Percentiles rank a stretch among this genome's conserved stretches.
Evolutionary conservation across 1,284 basidiomycete genomes (phyloP).

Genomic region (Filobasidium uniguttulatum): DNA sequence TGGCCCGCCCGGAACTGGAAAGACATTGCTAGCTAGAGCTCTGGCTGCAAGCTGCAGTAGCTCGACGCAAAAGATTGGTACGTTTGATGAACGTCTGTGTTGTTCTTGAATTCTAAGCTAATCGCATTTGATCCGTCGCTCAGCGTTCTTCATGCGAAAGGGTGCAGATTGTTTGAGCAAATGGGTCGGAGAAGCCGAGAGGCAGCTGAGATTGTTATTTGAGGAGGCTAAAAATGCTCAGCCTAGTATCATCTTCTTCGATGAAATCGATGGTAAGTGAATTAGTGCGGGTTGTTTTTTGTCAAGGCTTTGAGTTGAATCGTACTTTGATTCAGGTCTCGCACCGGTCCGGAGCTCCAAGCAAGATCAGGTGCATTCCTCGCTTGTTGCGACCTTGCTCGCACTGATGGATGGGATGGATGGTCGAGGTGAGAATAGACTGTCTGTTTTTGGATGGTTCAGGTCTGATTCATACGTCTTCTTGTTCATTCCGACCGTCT

Average conservation of each 20-base stretch:
- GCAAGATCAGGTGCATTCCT: slow-evolving; percentile 98
- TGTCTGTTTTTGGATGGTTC: not conserved
- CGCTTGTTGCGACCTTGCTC: slow-evolving; percentile 87
- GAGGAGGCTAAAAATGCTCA: slow-evolving; percentile 89
- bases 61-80: slow-evolving; percentile 79
- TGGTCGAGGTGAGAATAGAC: slow-evolving; percentile 48
- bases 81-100: slow-evolving; percentile 26
- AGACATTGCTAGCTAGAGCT: slow-evolving; percentile 83
- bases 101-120: no score
- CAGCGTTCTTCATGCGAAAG: slow-evolving; percentile 99
- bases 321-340: slow-evolving; percentile 39
- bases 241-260: slow-evolving; percentile 98
- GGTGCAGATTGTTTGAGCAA: slow-evolving; percentile 96
- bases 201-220: slow-evolving; percentile 87
- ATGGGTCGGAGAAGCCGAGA: slow-evolving; percentile 98
- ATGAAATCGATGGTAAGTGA: slow-evolving; percentile 83
- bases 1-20: slow-evolving; percentile 87
- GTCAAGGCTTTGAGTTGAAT: not conserved
- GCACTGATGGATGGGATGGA: slow-evolving; percentile 99
- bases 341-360: slow-evolving; percentile 95
- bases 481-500: not conserved
- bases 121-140: no score
- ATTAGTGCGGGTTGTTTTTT: not conserved
- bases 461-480: slow-evolving; percentile 33
- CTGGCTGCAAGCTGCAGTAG: slow-evolving; percentile 85